Evolutionary conservation across 176 grass and related monocot genomes (phyloP), one percentile per base, ranked within the genome.

Genomic region (Cenchrus fungigraminus): DNA sequence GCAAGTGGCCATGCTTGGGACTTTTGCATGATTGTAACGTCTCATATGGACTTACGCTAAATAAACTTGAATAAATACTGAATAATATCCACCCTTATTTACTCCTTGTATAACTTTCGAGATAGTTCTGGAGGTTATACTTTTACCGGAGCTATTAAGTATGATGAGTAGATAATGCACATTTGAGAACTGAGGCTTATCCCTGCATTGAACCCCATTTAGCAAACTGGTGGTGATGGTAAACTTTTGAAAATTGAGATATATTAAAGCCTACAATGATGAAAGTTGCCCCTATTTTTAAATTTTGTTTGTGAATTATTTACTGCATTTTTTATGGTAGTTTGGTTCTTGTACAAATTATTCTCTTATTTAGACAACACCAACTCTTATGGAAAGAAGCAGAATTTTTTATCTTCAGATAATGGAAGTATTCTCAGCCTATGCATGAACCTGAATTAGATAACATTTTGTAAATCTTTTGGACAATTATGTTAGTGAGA

Each of bases 321-420:
- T 61, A 62, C 11, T 13, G 16, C 46, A 69, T 67, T 20, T 57
- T 56, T 86, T 12, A 71, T 88, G 22, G 56, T 61, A 71, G 17
- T 73, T 53, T 58, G 49, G 47, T 43, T 72, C 76, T 72, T 76
- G 14, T 65, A 16, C 74, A 61, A 71, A 78, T 64, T 81, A 49
- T 62, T n/a, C 3, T 31, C n/a, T 46, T 80, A 8, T 81, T 54
- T 54, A 54, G 14, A 78, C 22, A 61, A 78, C 14, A n/a, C 16
- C 12, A 75, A 53, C 31, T 89, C 81, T 40, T 70, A 76, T 75
- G 29, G 45, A 54, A 2, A 74, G 13, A 54, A 78, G 19, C 8
- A 77, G 44, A 64, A 32, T 50, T 15, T 8, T 29, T 12, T 64
- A 32, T 13, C 12, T 65, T 65, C 11, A 32, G 12, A 32, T 73